Evolutionary conservation across 2,329 filamentous ascomycete genomes (phyloP).

Genomic region (Stenocarpella maydis): DNA sequence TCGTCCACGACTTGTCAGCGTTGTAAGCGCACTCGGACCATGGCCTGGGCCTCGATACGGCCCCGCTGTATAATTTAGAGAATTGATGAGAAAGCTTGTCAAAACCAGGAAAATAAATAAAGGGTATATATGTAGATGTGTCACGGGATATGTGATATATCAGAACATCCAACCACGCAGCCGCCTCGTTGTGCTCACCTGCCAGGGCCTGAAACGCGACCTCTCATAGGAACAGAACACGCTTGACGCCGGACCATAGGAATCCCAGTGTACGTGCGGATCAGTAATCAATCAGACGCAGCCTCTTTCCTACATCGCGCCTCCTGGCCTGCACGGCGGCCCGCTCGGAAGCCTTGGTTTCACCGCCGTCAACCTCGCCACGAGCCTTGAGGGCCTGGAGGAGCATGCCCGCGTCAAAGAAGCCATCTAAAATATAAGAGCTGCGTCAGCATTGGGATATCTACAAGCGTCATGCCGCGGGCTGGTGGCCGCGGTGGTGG

Average conservation of each 20-base stretch:
- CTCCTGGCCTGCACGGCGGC: conserved; percentile 66
- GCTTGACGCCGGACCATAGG: not conserved
- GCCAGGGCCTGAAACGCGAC: not conserved
- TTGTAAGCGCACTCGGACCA: not conserved
- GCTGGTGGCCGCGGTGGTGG: not conserved
- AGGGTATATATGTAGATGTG: not conserved
- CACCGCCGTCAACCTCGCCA: conserved; percentile 61
- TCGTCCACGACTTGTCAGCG: not conserved
- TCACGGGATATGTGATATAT: not conserved
- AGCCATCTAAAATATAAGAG: conserved; percentile 74
- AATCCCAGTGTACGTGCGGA: not conserved
- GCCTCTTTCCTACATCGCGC: conserved; percentile 77
- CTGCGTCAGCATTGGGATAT: conserved; percentile 36
- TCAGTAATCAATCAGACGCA: conserved; percentile 75
- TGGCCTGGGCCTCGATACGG: not conserved
- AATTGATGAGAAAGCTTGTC: too few relatives aligned
- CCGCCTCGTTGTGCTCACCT: not conserved
- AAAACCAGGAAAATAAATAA: not conserved
- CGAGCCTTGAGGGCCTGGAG: conserved; percentile 84
- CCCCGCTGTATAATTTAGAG: too few relatives aligned
- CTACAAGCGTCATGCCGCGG: not conserved
- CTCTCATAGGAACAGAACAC: not conserved
- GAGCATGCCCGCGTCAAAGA: conserved; percentile 97
- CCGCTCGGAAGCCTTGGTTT: conserved; percentile 64
- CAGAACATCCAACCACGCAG: not conserved